These are phyloP conservation scores for Fraxinus paxiana DNA, from an alignment of 305 asterid genomes.

Conservation along the genomic window DNA sequence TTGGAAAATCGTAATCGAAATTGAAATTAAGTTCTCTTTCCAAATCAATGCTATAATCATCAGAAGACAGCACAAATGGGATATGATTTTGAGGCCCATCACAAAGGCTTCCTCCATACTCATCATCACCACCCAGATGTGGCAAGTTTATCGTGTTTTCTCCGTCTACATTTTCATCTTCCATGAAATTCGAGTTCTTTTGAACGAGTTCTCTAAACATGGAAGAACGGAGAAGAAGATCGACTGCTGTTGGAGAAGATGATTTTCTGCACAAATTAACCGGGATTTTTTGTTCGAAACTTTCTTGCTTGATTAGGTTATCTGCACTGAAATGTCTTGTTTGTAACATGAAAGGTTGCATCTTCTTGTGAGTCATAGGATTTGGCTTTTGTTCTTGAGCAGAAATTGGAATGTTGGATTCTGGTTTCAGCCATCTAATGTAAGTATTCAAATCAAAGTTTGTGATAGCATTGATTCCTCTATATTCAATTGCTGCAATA, in stretches of 20 bases:
- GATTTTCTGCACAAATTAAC: neutral
- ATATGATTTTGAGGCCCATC: neutral
- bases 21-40: neutral
- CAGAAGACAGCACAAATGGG: neutral
- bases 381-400: constrained; percentile 36
- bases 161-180: constrained; percentile 29
- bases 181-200: neutral
- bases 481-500: constrained; percentile 72
- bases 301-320: constrained; percentile 14
- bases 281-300: neutral
- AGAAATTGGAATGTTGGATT: constrained; percentile 25
- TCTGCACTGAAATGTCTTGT: constrained; percentile 38
- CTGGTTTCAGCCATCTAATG: constrained; percentile 72
- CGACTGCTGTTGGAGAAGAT: constrained; percentile 10
- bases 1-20: neutral
- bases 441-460: constrained; percentile 67
- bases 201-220: constrained; percentile 23
- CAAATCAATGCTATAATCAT: constrained; percentile 1
- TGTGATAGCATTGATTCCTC: constrained; percentile 68
- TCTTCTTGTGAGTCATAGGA: neutral
- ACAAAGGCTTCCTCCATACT: neutral
- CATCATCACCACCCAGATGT: neutral
- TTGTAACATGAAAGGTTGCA: constrained; percentile 28
- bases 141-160: constrained; percentile 18
- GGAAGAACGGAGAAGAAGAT: constrained; percentile 16